Conservation (phyloP, 345 rosid species). For the Euphorbia lathyris region DNA sequence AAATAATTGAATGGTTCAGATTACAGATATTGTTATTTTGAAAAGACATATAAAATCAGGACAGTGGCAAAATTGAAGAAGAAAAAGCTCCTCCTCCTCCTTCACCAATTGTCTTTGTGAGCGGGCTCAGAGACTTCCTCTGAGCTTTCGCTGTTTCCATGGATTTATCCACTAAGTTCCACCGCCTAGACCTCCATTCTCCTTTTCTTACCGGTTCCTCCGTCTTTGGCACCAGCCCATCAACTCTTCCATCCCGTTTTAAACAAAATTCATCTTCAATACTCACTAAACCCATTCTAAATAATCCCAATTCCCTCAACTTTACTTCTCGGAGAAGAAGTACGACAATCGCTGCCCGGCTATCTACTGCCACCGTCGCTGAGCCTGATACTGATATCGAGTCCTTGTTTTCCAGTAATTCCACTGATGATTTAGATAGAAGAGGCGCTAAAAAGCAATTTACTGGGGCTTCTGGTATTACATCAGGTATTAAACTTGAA, state of each 20-base stretch:
- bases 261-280: too few species aligned
- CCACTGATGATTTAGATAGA: constrained; percentile 32
- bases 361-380: constrained; percentile 50
- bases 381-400: constrained; percentile 55
- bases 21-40: too few species aligned
- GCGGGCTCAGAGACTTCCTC: background rate
- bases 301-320: background rate
- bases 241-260: too few species aligned
- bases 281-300: constrained; percentile 20
- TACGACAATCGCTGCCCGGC: constrained; percentile 32
- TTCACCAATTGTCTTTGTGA: too few species aligned
- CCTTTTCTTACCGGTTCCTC: constrained; percentile 44
- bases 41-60: too few species aligned
- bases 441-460: constrained; percentile 40
- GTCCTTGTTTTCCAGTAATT: constrained; percentile 51
- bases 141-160: constrained; percentile 22
- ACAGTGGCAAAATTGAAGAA: too few species aligned
- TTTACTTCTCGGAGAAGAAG: constrained; percentile 25
- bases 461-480: constrained; percentile 61
- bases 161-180: constrained; percentile 62
- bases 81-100: background rate
- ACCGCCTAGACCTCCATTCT: constrained; percentile 55
- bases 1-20: too few species aligned
- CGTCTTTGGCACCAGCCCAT: constrained; percentile 31
- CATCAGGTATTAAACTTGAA: constrained; percentile 86